Percentiles rank a stretch among this genome's conserved stretches.
phyloP scores from a whole-genome alignment of 306 rosid species.

The Inga laurina region DNA sequence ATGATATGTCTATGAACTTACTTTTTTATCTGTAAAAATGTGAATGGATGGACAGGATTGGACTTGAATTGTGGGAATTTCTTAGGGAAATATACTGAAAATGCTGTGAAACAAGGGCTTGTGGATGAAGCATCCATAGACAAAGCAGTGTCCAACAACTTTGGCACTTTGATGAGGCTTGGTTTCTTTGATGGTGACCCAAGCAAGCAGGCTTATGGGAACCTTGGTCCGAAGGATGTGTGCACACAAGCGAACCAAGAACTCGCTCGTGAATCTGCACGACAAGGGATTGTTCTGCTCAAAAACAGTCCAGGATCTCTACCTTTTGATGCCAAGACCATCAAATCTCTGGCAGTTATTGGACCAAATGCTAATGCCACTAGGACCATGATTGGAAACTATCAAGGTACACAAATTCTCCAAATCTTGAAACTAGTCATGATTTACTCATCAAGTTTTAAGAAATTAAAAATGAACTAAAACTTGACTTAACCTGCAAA shows the following conservation, averaged over 20 bases:
- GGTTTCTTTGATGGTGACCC: constrained; percentile 97
- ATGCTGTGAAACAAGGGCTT: constrained; percentile 83
- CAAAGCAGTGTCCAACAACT: constrained; percentile 79
- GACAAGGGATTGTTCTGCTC: constrained; percentile 96
- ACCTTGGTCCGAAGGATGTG: constrained; percentile 94
- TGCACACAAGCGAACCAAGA: constrained; percentile 72
- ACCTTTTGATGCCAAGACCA: constrained; percentile 68
- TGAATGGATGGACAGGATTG: constrained; percentile 56
- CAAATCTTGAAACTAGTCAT: neutral
- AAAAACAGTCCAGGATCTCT: constrained; percentile 66
- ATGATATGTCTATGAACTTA: neutral
- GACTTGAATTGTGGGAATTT: constrained; percentile 86
- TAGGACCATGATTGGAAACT: constrained; percentile 86
- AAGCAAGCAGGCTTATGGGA: constrained; percentile 71
- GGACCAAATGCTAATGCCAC: constrained; percentile 97
- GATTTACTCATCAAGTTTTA: neutral
- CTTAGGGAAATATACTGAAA: constrained; percentile 70
- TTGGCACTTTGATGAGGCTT: constrained; percentile 83
- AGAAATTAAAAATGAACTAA: neutral
- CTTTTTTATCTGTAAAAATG: constrained; percentile 1
- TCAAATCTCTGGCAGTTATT: constrained; percentile 85
- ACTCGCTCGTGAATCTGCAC: constrained; percentile 85
- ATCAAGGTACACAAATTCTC: constrained; percentile 60
- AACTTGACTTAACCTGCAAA: neutral
- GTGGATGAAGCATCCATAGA: constrained; percentile 65